These are phyloP conservation scores for Periconia digitata DNA, from an alignment of 2,329 filamentous ascomycete genomes.

Conservation along the genomic window DNA sequence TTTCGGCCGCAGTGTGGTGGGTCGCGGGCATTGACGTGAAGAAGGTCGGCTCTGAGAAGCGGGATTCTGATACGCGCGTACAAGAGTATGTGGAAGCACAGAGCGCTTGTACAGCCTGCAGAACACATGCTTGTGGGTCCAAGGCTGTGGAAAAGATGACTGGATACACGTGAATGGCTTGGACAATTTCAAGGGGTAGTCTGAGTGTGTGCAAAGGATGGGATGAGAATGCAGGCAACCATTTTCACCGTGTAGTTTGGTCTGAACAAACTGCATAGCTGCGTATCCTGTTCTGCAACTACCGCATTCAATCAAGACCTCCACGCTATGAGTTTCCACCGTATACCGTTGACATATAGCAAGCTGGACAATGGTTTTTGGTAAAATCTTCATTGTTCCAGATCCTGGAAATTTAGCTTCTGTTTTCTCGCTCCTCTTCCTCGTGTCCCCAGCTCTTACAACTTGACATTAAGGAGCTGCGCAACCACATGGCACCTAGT, in stretches of 20 bases:
- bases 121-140: constrained; percentile 24
- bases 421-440: too few species aligned
- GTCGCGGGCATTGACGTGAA: constrained; percentile 47
- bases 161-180: constrained; percentile 19
- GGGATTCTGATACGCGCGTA: constrained; percentile 21
- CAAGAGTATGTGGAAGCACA: constrained; percentile 13
- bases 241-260: too few species aligned
- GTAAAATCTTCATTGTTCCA: too few species aligned
- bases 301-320: too few species aligned
- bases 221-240: background rate
- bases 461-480: background rate
- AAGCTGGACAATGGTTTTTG: too few species aligned
- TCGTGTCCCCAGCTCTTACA: background rate
- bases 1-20: constrained; percentile 75
- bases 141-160: constrained; percentile 29
- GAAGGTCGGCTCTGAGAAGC: constrained; percentile 20
- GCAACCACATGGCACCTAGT: background rate
- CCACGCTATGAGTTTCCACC: too few species aligned
- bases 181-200: too few species aligned
- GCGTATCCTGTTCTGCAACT: too few species aligned
- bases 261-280: too few species aligned
- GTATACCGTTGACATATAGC: too few species aligned
- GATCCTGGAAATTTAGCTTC: too few species aligned
- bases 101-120: constrained; percentile 31
- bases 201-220: background rate